Evolutionary conservation across 805 yeast genomes (phyloP), one percentile per base, ranked within the genome.

Genomic region (Zygotorulaspora danielsina): DNA sequence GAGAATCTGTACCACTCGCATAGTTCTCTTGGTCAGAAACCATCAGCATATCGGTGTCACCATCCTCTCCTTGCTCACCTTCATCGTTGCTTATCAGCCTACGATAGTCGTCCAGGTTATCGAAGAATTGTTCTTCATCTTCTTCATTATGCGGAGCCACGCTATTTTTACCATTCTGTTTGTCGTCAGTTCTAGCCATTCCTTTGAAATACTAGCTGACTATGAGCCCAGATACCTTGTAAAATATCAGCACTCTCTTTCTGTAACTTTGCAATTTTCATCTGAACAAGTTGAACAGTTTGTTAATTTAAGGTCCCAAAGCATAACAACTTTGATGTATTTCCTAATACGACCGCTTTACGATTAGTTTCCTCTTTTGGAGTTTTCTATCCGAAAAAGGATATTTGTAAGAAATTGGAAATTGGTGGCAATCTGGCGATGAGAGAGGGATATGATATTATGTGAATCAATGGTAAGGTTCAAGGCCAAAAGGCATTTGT

Each of bases 1-100:
- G 48, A 2, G 69, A 71, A 21, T 63, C 65, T 16, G 66, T 59
- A 6, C 58, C 51, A 16, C 51, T 52, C 6, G 49, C 61, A 24
- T 57, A 58, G 16, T 55, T 56, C 5, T 44, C 58, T n/a, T 41
- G 49, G 5, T 44, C 51, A 5, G 42, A 38, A 7, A 30, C 27
- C 2, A 19, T 39, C 21, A 36, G 36, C 15, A 32, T 28, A 16
- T 16, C 34, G 7, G 28, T 38, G n/a, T 48, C 46, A 8, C 18
- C 42, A 32, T 32, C 33, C n/a, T 43, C 32, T 9, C 20, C 41
- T 5, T 39, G 46, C 4, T 41, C 48, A 15, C 8, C 31, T 13
- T 42, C 45, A 1, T 48, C 50, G 9, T 32, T 40, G 9, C 32
- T 40, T 12, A 61, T 53, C 37, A 59, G 26, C 25, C 44, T 42